Conservation (phyloP, 805 yeast genomes). For the Candida alai region DNA sequence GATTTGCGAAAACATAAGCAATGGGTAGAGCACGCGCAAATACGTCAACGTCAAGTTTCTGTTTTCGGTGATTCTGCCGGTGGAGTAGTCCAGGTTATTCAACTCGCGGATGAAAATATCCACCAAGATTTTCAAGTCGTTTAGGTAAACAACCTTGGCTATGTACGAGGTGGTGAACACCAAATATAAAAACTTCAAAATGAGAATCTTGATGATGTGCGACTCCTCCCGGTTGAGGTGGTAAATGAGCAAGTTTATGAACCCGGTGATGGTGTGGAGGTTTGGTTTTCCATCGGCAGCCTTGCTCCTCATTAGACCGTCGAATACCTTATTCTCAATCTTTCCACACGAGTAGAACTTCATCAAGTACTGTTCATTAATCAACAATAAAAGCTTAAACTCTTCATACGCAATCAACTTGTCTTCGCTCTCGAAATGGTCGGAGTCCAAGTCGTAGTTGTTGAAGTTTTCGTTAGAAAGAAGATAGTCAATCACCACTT, state of each 20-base stretch:
- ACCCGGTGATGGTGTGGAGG: slow-evolving; percentile 49
- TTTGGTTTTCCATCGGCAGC: slow-evolving; percentile 20
- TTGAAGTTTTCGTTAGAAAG: slow-evolving; percentile 31
- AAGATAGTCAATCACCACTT: slow-evolving; percentile 26
- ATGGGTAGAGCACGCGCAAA: slow-evolving; percentile 68
- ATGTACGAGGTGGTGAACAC: slow-evolving; percentile 67
- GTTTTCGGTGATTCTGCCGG: slow-evolving; percentile 56
- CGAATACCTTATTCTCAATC: slow-evolving; percentile 49
- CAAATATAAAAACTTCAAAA: slow-evolving; percentile 71
- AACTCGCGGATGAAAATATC: slow-evolving; percentile 82
- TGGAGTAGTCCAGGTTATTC: slow-evolving; percentile 56
- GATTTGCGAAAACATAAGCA: slow-evolving; percentile 64
- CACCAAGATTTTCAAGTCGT: slow-evolving; percentile 78
- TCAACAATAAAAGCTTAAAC: slow-evolving; percentile 64
- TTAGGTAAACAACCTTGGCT: slow-evolving; percentile 67
- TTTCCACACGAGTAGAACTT: slow-evolving; percentile 28
- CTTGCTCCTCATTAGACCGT: slow-evolving; percentile 44
- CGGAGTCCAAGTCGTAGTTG: slow-evolving; percentile 31
- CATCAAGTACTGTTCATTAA: slow-evolving; percentile 89
- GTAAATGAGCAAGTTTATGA: slow-evolving; percentile 54
- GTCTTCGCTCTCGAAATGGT: slow-evolving; percentile 47
- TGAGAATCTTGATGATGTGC: slow-evolving; percentile 67
- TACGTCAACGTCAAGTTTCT: slow-evolving; percentile 47
- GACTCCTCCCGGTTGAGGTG: slow-evolving; percentile 77
- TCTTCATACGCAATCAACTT: slow-evolving; percentile 56